phyloP scores from a whole-genome alignment of 1,284 basidiomycete species.

The Trichosporon sp. region DNA sequence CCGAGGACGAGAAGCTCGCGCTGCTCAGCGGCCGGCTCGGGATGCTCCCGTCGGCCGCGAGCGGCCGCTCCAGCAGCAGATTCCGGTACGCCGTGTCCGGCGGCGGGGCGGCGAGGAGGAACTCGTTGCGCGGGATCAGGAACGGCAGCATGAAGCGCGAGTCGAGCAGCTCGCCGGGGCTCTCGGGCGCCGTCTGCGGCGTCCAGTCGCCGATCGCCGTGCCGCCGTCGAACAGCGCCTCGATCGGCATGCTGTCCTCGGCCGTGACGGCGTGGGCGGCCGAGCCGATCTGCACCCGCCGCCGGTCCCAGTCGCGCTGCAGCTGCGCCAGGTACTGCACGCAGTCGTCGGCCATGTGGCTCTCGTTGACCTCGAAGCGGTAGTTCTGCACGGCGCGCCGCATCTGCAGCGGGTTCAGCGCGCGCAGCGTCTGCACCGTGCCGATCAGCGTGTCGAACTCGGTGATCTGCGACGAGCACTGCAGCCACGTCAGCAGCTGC shows the following conservation, averaged over 20 bases:
- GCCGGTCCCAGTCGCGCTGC: slow-evolving; percentile 92
- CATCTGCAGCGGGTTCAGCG: slow-evolving; percentile 92
- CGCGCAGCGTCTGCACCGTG: slow-evolving; percentile 80
- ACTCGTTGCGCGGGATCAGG: slow-evolving; percentile 69
- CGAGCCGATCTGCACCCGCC: slow-evolving; percentile 73
- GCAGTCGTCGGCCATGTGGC: slow-evolving; percentile 89
- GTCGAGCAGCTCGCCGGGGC: slow-evolving; percentile 80
- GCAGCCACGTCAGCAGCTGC: slow-evolving; percentile 74
- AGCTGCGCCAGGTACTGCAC: slow-evolving; percentile 86
- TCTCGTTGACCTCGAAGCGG: slow-evolving; percentile 89
- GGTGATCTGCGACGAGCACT: slow-evolving; percentile 63
- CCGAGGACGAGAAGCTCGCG: slow-evolving; percentile 35
- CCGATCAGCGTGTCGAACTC: slow-evolving; percentile 84
- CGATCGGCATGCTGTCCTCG: slow-evolving; percentile 54
- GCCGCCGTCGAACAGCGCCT: slow-evolving; percentile 68
- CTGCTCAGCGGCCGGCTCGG: slow-evolving; percentile 31
- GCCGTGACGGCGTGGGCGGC: slow-evolving; percentile 45
- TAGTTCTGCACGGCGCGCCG: slow-evolving; percentile 88
- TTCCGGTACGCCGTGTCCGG: slow-evolving; percentile 38
- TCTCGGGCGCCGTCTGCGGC: slow-evolving; percentile 69
- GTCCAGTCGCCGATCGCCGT: slow-evolving; percentile 66
- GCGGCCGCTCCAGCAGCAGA: slow-evolving; percentile 25
- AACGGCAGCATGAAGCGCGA: slow-evolving; percentile 88
- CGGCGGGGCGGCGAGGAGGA: slow-evolving; percentile 62
- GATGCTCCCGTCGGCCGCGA: slow-evolving; percentile 26